A percentile compares a stretch with the other conserved stretches of the same genome.
phyloP scores from a whole-genome alignment of 2,329 filamentous ascomycete genomes.

The Metarhizium robertsii region DNA sequence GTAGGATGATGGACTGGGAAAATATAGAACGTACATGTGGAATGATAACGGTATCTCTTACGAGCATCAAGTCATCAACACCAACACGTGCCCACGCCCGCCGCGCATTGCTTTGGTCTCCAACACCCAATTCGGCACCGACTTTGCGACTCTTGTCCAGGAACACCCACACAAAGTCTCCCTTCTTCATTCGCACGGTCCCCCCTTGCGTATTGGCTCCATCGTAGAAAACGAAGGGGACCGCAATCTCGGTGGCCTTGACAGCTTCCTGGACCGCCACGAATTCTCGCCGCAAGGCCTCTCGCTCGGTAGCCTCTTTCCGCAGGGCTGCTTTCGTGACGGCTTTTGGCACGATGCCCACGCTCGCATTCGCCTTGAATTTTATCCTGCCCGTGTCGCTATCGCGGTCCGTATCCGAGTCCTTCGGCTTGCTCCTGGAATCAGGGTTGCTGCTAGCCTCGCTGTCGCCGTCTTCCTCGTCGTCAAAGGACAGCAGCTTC shows the following conservation, averaged over 20 bases:
- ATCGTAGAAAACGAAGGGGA: conserved; percentile 97
- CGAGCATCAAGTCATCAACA: conserved; percentile 91
- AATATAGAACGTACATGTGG: conserved; percentile 64
- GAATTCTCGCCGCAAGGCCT: conserved; percentile 76
- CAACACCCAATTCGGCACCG: conserved; percentile 72
- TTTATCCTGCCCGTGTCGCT: conserved; percentile 23
- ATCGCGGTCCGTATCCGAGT: conserved; percentile 15
- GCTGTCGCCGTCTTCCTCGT: conserved; percentile 52
- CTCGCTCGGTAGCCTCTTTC: conserved; percentile 69
- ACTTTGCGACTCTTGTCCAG: conserved; percentile 86
- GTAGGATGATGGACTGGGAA: background rate
- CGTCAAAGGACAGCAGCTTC: conserved; percentile 53
- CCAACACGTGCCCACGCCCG: conserved; percentile 88
- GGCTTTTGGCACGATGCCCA: conserved; percentile 58
- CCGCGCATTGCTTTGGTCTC: conserved; percentile 53
- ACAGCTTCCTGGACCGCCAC: conserved; percentile 73
- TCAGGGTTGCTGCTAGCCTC: conserved; percentile 7
- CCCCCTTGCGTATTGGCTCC: conserved; percentile 84
- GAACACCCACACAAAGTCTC: conserved; percentile 87
- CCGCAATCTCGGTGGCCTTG: conserved; percentile 78
- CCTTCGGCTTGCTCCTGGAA: conserved; percentile 2
- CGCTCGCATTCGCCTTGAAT: conserved; percentile 52
- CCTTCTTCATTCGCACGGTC: conserved; percentile 79
- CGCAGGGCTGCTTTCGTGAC: conserved; percentile 64
- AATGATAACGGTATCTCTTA: conserved; percentile 82